These are phyloP conservation scores for Cinnamomum micranthum DNA, from an alignment of 164 flowering plant genomes.

Conservation along the genomic window DNA sequence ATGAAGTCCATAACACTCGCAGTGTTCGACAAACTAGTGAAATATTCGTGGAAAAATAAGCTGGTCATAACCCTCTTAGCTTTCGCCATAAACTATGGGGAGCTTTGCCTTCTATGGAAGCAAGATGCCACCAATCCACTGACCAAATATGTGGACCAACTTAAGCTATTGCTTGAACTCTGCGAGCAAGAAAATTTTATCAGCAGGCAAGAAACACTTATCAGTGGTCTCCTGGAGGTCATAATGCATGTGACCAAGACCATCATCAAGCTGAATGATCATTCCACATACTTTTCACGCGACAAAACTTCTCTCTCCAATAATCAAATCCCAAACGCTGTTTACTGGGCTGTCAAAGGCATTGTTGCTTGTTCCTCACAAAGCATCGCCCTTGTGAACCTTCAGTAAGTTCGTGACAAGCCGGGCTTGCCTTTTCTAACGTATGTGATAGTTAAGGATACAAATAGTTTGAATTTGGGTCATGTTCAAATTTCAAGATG, in stretches of 20 bases:
- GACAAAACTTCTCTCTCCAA: conserved; percentile 29
- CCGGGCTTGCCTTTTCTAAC: not conserved
- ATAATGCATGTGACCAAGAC: conserved; percentile 39
- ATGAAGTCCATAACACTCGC: conserved; percentile 45
- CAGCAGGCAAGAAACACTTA: conserved; percentile 27
- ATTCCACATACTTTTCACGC: conserved; percentile 34
- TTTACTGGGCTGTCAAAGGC: conserved; percentile 47
- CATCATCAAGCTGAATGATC: conserved; percentile 39
- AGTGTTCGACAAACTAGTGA: conserved; percentile 40
- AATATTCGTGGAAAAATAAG: conserved; percentile 47
- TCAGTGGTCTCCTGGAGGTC: conserved; percentile 30
- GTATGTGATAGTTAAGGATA: not conserved
- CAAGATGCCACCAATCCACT: conserved; percentile 28
- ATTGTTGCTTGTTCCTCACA: conserved; percentile 43
- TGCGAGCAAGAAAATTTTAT: not conserved
- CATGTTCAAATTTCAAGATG: too few relatives aligned
- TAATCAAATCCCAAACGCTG: conserved; percentile 41
- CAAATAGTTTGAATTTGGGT: not conserved
- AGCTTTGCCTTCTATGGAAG: conserved; percentile 44
- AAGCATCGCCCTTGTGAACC: conserved; percentile 27
- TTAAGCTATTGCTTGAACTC: conserved; percentile 48
- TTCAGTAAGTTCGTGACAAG: conserved; percentile 14
- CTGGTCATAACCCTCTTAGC: conserved; percentile 41
- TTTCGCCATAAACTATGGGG: conserved; percentile 41
- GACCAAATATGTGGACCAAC: conserved; percentile 37